These are phyloP conservation scores for Pharnaceum exiguum DNA, from an alignment of 148 eudicot species.

Conservation along the genomic window DNA sequence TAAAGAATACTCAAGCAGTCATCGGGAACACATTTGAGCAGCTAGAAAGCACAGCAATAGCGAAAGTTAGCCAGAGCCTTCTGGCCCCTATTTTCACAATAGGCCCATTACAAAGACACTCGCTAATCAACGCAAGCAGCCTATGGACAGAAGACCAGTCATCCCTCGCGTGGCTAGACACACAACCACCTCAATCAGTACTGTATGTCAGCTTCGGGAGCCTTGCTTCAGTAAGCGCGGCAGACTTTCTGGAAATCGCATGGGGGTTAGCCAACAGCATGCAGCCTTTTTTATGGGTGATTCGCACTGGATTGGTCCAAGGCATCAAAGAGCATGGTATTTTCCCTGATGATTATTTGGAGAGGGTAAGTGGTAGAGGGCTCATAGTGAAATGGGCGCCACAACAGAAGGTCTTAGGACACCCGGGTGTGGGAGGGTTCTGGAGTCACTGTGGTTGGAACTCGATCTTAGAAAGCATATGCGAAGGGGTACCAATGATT, in stretches of 20 bases:
- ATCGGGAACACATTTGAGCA: conserved; percentile 36
- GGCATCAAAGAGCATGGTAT: neutral
- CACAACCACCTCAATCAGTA: conserved; percentile 32
- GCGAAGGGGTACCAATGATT: conserved; percentile 45
- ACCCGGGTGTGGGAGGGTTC: conserved; percentile 33
- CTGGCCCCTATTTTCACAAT: conserved; percentile 22
- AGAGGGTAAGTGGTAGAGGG: conserved; percentile 13
- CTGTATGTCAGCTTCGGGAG: conserved; percentile 47
- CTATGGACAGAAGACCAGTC: conserved; percentile 21
- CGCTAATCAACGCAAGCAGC: conserved; percentile 20
- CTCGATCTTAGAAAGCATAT: conserved; percentile 42
- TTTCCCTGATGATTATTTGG: neutral
- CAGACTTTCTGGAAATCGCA: conserved; percentile 30
- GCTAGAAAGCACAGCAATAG: conserved; percentile 26
- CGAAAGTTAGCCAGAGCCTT: conserved; percentile 7
- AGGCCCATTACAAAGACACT: conserved; percentile 38
- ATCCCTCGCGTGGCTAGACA: conserved; percentile 28
- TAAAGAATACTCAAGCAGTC: conserved; percentile 20
- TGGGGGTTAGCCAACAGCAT: conserved; percentile 34
- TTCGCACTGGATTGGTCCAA: conserved; percentile 29
- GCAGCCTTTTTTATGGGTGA: conserved; percentile 45
- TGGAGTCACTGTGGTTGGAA: conserved; percentile 58
- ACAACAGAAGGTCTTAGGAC: conserved; percentile 39
- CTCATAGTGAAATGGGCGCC: conserved; percentile 42
- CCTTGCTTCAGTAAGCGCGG: conserved; percentile 23